Evolutionary conservation across 306 rosid genomes (phyloP).

Genomic region (Corylus avellana): DNA sequence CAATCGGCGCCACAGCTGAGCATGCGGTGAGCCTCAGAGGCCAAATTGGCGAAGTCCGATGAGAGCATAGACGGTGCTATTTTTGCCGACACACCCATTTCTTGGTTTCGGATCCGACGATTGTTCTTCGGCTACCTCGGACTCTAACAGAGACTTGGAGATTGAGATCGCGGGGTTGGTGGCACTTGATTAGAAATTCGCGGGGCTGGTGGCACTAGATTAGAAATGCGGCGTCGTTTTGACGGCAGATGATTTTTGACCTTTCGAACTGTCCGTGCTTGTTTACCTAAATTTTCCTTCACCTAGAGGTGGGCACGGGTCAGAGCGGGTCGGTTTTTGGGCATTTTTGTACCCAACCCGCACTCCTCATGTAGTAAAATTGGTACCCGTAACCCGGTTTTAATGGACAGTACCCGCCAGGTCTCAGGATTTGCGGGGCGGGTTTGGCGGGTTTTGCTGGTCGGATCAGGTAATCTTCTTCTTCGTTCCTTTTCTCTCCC

Average conservation of each 20-base stretch:
- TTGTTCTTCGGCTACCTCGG: not conserved
- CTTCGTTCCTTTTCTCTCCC: too few relatives aligned
- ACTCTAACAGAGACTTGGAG: too few relatives aligned
- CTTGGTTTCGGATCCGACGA: not conserved
- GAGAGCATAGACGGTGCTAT: conserved; percentile 99
- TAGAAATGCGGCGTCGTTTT: not conserved
- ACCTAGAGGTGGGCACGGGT: too few relatives aligned
- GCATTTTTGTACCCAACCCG: too few relatives aligned
- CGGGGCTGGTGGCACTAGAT: not conserved
- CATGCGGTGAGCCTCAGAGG: conserved; percentile 87
- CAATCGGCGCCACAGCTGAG: conserved; percentile 87
- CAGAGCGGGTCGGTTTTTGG: too few relatives aligned
- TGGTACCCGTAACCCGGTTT: too few relatives aligned
- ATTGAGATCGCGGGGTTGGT: not conserved
- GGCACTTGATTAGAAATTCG: too few relatives aligned
- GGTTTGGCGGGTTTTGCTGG: too few relatives aligned
- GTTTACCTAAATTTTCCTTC: not conserved
- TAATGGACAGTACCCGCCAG: too few relatives aligned
- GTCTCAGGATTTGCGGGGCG: too few relatives aligned
- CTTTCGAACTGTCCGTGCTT: not conserved
- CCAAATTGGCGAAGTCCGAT: conserved; percentile 91
- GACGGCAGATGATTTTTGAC: not conserved
- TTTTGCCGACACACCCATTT: conserved; percentile 66
- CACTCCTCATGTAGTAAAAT: too few relatives aligned
- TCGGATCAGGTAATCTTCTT: too few relatives aligned